Evolutionary conservation across 352 stramenopile genomes (phyloP).

Genomic region (Globisporangium mamillatum): DNA sequence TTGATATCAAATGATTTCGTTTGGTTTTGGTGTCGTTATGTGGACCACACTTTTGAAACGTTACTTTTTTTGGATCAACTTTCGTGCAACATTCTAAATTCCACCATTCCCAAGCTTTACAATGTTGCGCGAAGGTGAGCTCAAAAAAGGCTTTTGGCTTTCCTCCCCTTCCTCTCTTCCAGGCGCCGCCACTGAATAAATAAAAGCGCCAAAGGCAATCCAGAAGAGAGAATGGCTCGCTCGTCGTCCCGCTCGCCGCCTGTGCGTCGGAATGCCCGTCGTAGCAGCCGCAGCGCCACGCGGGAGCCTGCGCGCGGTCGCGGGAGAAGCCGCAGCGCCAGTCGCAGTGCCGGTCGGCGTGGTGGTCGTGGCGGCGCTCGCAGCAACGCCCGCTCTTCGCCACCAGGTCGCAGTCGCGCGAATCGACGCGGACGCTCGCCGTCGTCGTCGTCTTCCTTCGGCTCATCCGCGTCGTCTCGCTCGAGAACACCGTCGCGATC

Average conservation of each 20-base stretch:
- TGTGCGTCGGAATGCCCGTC: background rate
- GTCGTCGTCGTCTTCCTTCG: constrained; percentile 22
- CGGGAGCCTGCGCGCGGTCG: constrained; percentile 10
- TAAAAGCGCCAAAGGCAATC: background rate
- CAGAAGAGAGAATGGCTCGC: constrained; percentile 6
- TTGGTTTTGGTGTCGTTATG: background rate
- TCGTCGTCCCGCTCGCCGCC: constrained; percentile 2
- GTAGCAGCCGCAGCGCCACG: constrained; percentile 5
- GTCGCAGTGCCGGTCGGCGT: constrained; percentile 1
- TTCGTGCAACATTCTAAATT: background rate
- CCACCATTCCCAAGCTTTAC: background rate
- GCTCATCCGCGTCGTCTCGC: background rate
- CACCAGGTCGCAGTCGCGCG: background rate
- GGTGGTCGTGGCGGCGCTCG: background rate
- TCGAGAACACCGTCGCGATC: constrained; percentile 5
- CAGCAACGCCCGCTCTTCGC: constrained; percentile 7
- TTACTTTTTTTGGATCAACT: background rate
- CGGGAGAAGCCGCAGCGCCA: constrained; percentile 7
- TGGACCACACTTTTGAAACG: background rate
- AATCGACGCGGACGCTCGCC: constrained; percentile 15
- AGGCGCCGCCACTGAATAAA: constrained; percentile 4
- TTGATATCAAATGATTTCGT: background rate
- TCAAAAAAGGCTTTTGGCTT: background rate
- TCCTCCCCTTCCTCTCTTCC: background rate
- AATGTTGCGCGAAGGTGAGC: background rate